Percentiles rank a stretch among this genome's conserved stretches.
Evolutionary conservation across 2,329 filamentous ascomycete genomes (phyloP).

Genomic region (Fusarium newnesense): DNA sequence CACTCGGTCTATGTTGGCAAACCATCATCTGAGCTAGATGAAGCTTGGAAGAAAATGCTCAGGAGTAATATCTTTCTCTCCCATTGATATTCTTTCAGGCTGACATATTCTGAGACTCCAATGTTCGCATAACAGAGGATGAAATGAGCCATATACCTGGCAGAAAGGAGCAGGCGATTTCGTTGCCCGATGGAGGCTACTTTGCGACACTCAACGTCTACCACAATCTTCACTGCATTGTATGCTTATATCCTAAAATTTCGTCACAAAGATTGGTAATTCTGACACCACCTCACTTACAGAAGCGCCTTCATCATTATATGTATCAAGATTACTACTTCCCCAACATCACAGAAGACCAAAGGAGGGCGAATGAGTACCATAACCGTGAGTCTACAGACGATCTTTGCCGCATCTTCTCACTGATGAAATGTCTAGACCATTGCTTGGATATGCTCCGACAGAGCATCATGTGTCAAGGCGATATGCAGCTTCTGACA

Average conservation of each 20-base stretch:
- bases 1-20: not conserved
- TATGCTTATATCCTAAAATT: not conserved
- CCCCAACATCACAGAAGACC: not conserved
- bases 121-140: fast-evolving
- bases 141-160: not conserved
- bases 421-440: not conserved
- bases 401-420: fast-evolving
- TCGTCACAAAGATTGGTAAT: fast-evolving
- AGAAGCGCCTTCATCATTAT: not conserved
- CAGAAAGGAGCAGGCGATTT: not conserved
- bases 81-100: fast-evolving
- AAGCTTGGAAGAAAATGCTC: not conserved
- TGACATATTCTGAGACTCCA: not conserved
- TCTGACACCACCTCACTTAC: too few relatives aligned
- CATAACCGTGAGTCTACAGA: not conserved
- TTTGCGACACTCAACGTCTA: not conserved
- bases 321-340: not conserved
- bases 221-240: not conserved
- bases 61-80: not conserved
- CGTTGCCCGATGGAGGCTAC: not conserved
- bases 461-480: not conserved
- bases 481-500: not conserved
- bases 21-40: not conserved
- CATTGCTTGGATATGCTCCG: not conserved
- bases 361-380: not conserved